These are phyloP conservation scores for Mucor circinelloides DNA, from an alignment of 371 early-diverging fungal species.

Conservation along the genomic window DNA sequence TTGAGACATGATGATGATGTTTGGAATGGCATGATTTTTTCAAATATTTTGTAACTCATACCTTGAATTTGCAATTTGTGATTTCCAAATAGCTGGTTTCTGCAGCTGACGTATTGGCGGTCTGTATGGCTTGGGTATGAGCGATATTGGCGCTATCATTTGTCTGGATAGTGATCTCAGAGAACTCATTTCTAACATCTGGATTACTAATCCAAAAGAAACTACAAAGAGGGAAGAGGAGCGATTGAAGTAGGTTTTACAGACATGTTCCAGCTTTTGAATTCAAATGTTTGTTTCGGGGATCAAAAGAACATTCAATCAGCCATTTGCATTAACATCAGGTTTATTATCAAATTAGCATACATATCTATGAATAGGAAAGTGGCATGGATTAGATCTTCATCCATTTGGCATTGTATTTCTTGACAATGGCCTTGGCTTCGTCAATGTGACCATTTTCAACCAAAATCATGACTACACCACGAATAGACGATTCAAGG, in stretches of 20 bases:
- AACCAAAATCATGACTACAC: slow-evolving; percentile 35
- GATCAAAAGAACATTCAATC: not conserved
- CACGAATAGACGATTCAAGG: slow-evolving; percentile 35
- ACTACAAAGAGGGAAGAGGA: not conserved
- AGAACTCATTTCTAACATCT: not conserved
- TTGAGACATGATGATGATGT: not conserved
- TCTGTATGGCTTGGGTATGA: not conserved
- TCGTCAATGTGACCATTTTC: slow-evolving; percentile 38
- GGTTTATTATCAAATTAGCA: not conserved
- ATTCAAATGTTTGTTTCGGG: not conserved
- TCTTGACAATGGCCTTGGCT: slow-evolving; percentile 32
- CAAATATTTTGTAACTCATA: not conserved
- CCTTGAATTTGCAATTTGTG: not conserved
- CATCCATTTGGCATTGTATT: slow-evolving; percentile 37
- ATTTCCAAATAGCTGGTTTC: not conserved
- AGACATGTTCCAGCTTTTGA: not conserved
- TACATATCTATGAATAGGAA: not conserved
- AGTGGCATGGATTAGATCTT: slow-evolving; percentile 23
- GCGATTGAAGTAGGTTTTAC: not conserved
- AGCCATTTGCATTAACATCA: not conserved
- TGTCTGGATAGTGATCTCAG: not conserved
- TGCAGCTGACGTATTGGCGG: not conserved
- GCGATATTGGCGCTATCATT: not conserved
- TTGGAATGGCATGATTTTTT: slow-evolving; percentile 21
- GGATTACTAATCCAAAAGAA: not conserved